Conservation (phyloP, 2,329 filamentous ascomycete genomes). For the Helicocarpus griseus region DNA sequence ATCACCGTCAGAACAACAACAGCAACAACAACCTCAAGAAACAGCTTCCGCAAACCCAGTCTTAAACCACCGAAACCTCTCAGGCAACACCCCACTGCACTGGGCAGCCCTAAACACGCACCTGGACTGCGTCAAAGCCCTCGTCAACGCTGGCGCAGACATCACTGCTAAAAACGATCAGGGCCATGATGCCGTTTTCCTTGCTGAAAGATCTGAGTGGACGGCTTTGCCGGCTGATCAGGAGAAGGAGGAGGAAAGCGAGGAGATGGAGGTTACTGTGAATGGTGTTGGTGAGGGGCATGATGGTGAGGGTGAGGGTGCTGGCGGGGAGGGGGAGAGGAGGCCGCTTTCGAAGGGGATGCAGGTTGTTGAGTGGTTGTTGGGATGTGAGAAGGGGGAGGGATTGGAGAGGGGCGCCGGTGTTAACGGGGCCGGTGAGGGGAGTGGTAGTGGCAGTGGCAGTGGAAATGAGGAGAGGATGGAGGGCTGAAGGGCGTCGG, state of each 20-base stretch:
- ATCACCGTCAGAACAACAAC: slow-evolving; percentile 11
- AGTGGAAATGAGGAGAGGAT: slow-evolving; percentile 12
- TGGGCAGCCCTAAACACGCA: slow-evolving; percentile 91
- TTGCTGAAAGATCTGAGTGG: slow-evolving; percentile 63
- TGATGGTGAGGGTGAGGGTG: slow-evolving; percentile 8
- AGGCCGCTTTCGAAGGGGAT: slow-evolving; percentile 25
- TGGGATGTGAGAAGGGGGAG: slow-evolving; percentile 28
- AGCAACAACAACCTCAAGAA: slow-evolving; percentile 11
- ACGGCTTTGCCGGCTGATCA: slow-evolving; percentile 36
- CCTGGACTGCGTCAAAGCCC: slow-evolving; percentile 63
- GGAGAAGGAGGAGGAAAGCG: slow-evolving; percentile 14
- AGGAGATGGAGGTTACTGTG: slow-evolving; percentile 14
- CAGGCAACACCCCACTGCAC: slow-evolving; percentile 85
- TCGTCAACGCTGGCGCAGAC: slow-evolving; percentile 68
- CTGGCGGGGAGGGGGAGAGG: slow-evolving; percentile 10
- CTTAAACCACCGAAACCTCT: slow-evolving; percentile 55
- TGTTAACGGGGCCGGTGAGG: slow-evolving; percentile 12
- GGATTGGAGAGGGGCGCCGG: slow-evolving; percentile 22
- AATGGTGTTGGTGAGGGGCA: slow-evolving; percentile 9
- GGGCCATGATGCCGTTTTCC: slow-evolving; percentile 69
- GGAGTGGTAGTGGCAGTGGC: slow-evolving; percentile 8
- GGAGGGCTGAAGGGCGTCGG: slow-evolving; percentile 3
- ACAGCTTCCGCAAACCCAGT: slow-evolving; percentile 22
- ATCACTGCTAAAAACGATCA: slow-evolving; percentile 70
- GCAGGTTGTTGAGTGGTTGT: slow-evolving; percentile 34